Evolutionary conservation across 768 basidiomycete genomes (phyloP).

Genomic region (Lentinula sp.): DNA sequence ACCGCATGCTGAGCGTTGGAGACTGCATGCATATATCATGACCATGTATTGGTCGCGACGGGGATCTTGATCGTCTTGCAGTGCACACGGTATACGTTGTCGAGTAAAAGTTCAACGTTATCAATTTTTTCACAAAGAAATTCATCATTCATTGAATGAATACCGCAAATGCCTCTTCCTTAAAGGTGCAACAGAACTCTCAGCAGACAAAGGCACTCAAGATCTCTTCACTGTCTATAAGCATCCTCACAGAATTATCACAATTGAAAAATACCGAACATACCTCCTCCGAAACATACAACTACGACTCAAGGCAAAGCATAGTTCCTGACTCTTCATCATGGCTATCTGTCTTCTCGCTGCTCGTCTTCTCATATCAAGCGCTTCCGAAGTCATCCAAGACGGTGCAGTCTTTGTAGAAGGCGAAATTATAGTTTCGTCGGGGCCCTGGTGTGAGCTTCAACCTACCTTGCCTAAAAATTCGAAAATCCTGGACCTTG

Average conservation of each 20-base stretch:
- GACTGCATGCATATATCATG: neutral
- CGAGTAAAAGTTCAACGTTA: neutral
- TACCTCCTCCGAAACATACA: neutral
- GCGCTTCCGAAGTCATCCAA: neutral
- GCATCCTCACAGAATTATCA: neutral
- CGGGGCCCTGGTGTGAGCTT: neutral
- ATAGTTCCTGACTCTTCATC: neutral
- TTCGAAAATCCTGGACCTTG: neutral
- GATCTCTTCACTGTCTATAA: neutral
- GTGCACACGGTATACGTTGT: neutral
- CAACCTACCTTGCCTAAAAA: neutral
- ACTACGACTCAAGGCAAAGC: neutral
- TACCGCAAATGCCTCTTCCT: neutral
- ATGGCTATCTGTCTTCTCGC: neutral
- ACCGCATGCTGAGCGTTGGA: neutral
- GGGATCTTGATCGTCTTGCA: neutral
- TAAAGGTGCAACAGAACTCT: neutral
- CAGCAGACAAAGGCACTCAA: neutral
- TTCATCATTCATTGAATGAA: neutral
- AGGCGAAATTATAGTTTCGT: neutral
- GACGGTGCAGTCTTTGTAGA: constrained; percentile 3
- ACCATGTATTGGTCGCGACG: neutral
- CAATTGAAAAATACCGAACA: neutral
- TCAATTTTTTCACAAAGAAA: neutral
- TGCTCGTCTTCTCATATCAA: neutral